Percentiles rank a stretch among this genome's conserved stretches.
These are phyloP conservation scores for Penicillium riverlandense DNA, from an alignment of 495 filamentous ascomycete species.

Conservation along the genomic window DNA sequence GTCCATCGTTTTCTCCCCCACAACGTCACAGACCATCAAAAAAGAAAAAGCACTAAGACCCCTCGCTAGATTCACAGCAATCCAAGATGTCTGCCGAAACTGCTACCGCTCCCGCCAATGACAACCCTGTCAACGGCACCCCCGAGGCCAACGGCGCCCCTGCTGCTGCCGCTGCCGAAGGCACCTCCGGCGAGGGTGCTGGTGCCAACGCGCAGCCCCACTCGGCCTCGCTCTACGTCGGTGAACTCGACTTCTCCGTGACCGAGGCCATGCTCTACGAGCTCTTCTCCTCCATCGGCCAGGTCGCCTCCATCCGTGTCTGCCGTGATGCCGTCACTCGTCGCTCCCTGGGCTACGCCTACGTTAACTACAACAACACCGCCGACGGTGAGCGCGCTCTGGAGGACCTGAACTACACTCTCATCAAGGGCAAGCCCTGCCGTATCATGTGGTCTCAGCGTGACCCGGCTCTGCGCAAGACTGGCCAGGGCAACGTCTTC, in stretches of 20 bases:
- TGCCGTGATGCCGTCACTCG: slow-evolving; percentile 98
- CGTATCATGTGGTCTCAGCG: slow-evolving; percentile 99
- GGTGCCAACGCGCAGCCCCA: slow-evolving; percentile 70
- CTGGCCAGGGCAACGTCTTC: slow-evolving; percentile 98
- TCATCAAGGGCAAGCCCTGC: slow-evolving; percentile 98
- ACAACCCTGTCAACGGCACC: slow-evolving; percentile 33
- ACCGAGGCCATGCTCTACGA: slow-evolving; percentile 99
- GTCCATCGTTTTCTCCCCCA: neutral
- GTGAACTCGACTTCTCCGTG: slow-evolving; percentile 93
- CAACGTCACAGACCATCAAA: slow-evolving; percentile 1
- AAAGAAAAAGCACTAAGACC: too few relatives aligned
- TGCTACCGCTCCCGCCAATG: slow-evolving; percentile 33
- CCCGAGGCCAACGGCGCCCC: slow-evolving; percentile 31
- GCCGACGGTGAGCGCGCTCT: slow-evolving; percentile 94
- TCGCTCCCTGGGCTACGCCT: slow-evolving; percentile 97
- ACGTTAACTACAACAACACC: slow-evolving; percentile 99
- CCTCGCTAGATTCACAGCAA: slow-evolving; percentile 12
- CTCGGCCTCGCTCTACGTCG: slow-evolving; percentile 97
- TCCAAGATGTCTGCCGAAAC: slow-evolving; percentile 42
- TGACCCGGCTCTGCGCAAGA: slow-evolving; percentile 98
- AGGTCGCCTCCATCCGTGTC: slow-evolving; percentile 98
- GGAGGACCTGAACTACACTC: slow-evolving; percentile 98
- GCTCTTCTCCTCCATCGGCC: slow-evolving; percentile 98
- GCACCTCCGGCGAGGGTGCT: slow-evolving; percentile 25
- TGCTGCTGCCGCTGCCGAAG: slow-evolving; percentile 25